These are phyloP conservation scores for Podila clonocystis DNA, from an alignment of 192 early-diverging fungal genomes.

Conservation along the genomic window DNA sequence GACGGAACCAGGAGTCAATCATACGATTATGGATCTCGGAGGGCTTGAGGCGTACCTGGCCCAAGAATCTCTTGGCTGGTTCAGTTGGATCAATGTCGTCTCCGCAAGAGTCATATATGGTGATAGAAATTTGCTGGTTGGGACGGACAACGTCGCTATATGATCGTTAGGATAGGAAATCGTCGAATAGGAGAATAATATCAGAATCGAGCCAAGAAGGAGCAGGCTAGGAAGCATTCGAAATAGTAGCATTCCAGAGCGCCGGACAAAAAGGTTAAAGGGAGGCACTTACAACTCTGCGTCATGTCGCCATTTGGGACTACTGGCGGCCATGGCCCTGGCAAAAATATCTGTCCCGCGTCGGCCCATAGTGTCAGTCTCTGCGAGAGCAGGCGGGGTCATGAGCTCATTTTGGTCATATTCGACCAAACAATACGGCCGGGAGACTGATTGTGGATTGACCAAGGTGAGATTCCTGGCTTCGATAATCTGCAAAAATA, in stretches of 20 bases:
- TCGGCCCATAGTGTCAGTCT: slow-evolving; percentile 21
- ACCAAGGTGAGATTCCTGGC: slow-evolving; percentile 51
- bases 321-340: slow-evolving; percentile 45
- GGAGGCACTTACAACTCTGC: slow-evolving; percentile 44
- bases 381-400: slow-evolving; percentile 32
- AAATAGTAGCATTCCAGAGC: not conserved
- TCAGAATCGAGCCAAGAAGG: not conserved
- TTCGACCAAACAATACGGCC: slow-evolving; percentile 52
- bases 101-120: slow-evolving; percentile 52
- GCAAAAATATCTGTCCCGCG: slow-evolving; percentile 50
- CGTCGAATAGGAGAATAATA: not conserved
- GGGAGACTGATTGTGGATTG: slow-evolving; percentile 40
- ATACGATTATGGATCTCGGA: slow-evolving; percentile 51
- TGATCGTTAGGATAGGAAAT: not conserved
- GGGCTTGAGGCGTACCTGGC: slow-evolving; percentile 55
- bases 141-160: slow-evolving; percentile 54
- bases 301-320: slow-evolving; percentile 57
- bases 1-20: slow-evolving; percentile 57
- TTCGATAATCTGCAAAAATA: slow-evolving; percentile 50
- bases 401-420: slow-evolving; percentile 53
- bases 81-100: slow-evolving; percentile 20
- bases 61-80: slow-evolving; percentile 52
- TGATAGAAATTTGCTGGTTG: slow-evolving; percentile 43
- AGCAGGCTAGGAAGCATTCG: not conserved
- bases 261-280: slow-evolving; percentile 5